Evolutionary conservation across 148 eudicot species (phyloP).

Genomic region (Mesembryanthemum crystallinum): DNA sequence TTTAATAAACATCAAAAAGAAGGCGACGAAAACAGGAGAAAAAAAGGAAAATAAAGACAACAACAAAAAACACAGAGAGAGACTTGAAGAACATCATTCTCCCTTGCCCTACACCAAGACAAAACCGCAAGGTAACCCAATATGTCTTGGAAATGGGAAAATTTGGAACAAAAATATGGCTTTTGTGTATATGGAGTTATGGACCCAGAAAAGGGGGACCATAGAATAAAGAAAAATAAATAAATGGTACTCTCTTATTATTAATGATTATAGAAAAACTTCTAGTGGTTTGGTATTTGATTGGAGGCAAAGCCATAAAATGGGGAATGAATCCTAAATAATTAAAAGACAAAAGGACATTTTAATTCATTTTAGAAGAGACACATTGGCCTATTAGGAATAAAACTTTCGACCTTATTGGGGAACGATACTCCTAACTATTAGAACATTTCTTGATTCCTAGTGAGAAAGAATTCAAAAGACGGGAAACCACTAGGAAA

Average conservation of each 20-base stretch:
- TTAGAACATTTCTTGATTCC: no score
- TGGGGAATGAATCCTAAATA: conserved; percentile 1
- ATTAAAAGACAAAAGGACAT: background rate
- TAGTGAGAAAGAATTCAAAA: no score
- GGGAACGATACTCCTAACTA: no score
- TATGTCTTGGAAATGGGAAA: background rate
- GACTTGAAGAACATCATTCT: background rate
- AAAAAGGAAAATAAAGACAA: background rate
- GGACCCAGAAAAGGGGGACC: conserved; percentile 13
- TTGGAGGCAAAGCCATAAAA: conserved; percentile 28
- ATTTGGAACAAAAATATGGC: background rate
- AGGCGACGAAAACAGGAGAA: background rate
- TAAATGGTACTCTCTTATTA: background rate
- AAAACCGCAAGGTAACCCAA: background rate
- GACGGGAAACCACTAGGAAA: no score
- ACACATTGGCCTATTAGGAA: background rate
- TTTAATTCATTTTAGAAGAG: background rate
- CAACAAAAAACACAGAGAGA: background rate
- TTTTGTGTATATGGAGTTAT: background rate
- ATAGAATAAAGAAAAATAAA: conserved; percentile 2
- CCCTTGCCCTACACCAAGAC: background rate
- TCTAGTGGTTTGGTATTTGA: conserved; percentile 12
- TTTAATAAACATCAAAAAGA: background rate
- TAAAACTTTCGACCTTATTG: no score
- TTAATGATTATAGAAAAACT: background rate